Evolutionary conservation across 148 eudicot genomes (phyloP).

Genomic region (Camellia japonica): DNA sequence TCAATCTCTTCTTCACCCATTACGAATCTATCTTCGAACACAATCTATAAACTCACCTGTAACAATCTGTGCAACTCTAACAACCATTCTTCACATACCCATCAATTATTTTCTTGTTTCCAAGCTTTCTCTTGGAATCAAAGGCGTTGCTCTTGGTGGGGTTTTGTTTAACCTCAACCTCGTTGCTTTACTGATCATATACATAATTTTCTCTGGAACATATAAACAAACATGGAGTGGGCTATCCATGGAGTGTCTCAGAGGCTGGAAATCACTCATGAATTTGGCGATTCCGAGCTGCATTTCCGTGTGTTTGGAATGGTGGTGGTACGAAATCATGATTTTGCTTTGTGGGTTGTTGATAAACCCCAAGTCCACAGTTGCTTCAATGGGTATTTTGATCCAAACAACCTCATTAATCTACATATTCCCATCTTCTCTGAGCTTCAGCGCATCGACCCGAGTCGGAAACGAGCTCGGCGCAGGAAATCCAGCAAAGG

Average conservation of each 20-base stretch:
- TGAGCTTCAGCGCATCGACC: conserved; percentile 62
- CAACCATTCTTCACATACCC: conserved; percentile 45
- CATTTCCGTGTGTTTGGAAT: conserved; percentile 76
- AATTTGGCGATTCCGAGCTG: conserved; percentile 62
- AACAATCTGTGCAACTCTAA: conserved; percentile 35
- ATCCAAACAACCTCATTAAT: conserved; percentile 73
- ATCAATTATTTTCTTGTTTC: conserved; percentile 35
- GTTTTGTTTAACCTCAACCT: conserved; percentile 43
- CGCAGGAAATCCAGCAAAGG: conserved; percentile 46
- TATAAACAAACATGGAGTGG: conserved; percentile 44
- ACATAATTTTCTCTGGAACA: conserved; percentile 32
- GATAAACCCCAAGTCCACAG: conserved; percentile 50
- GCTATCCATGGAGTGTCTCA: conserved; percentile 35
- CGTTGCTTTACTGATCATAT: conserved; percentile 27
- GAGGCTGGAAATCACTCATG: conserved; percentile 40
- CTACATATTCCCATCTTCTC: conserved; percentile 77
- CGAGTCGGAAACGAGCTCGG: conserved; percentile 77
- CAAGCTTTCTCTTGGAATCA: conserved; percentile 31
- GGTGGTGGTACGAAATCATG: conserved; percentile 98
- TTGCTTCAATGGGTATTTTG: conserved; percentile 73
- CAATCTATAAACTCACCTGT: conserved; percentile 47
- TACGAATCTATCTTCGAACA: conserved; percentile 40
- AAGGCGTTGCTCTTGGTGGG: conserved; percentile 43
- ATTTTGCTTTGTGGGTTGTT: conserved; percentile 65
- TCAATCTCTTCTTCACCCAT: conserved; percentile 43